phyloP scores from a whole-genome alignment of 2,329 filamentous ascomycete species.

The Phialophora expanda region DNA sequence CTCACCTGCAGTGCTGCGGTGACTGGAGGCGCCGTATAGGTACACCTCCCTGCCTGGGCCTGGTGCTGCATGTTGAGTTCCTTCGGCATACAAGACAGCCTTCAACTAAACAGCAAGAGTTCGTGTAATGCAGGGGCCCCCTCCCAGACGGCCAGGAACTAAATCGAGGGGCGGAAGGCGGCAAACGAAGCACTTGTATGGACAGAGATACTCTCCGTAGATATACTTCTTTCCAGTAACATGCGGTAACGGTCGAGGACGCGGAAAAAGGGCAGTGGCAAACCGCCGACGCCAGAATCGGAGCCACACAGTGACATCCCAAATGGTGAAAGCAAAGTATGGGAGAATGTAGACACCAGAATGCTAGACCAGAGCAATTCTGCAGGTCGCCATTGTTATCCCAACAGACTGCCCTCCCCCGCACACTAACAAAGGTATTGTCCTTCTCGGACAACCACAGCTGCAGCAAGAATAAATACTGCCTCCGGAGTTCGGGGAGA shows the following conservation, averaged over 20 bases:
- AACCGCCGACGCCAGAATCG: background rate
- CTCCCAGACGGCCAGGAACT: background rate
- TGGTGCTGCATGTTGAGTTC: background rate
- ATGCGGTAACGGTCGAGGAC: background rate
- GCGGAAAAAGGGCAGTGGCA: background rate
- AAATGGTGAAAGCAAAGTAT: background rate
- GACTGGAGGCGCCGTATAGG: background rate
- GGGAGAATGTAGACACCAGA: background rate
- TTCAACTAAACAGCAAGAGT: background rate
- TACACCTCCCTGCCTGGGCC: background rate
- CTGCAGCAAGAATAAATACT: background rate
- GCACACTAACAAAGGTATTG: slow-evolving; percentile 3
- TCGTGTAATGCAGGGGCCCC: background rate
- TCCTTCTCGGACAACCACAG: background rate
- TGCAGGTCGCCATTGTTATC: background rate
- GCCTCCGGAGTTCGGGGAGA: background rate
- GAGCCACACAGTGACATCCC: background rate
- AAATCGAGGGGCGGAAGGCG: background rate
- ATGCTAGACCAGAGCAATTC: background rate
- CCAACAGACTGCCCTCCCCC: background rate
- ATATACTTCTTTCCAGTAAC: background rate
- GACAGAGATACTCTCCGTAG: background rate
- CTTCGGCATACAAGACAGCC: background rate
- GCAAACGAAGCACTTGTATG: background rate
- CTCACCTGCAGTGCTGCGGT: background rate